Conservation (phyloP, 202 grass and related monocot species). For the Panicum virgatum region DNA sequence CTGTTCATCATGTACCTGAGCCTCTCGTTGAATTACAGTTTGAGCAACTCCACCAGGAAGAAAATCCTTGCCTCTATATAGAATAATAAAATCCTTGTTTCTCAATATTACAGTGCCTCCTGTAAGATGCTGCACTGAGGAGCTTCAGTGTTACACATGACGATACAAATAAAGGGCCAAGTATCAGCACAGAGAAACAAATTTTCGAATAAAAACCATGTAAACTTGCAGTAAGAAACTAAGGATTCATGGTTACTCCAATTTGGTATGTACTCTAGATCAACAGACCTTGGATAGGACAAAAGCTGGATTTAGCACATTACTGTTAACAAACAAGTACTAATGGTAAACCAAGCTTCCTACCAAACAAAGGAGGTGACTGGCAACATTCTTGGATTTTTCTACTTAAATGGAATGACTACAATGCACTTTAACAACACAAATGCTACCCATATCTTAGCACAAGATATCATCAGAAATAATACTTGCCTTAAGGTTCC, state of each 20-base stretch:
- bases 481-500: constrained; percentile 76
- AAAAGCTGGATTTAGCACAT: neutral
- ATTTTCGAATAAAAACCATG: neutral
- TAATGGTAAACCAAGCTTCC: neutral
- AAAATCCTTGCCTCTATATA: constrained; percentile 98
- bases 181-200: constrained; percentile 3
- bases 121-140: constrained; percentile 81
- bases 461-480: neutral
- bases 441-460: neutral
- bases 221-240: constrained; percentile 12
- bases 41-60: constrained; percentile 64
- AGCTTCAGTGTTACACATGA: constrained; percentile 51
- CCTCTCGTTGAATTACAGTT: constrained; percentile 61
- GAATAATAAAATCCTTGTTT: constrained; percentile 87
- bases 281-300: neutral
- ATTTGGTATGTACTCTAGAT: neutral
- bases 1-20: constrained; percentile 59
- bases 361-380: neutral
- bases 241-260: neutral
- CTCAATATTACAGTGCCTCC: constrained; percentile 90
- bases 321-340: neutral
- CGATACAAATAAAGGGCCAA: constrained; percentile 23
- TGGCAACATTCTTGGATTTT: neutral
- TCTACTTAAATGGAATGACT: constrained; percentile 15
- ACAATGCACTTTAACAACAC: neutral